Conservation (phyloP, 176 grass and related monocot genomes). For the Saccharum spontaneum region DNA sequence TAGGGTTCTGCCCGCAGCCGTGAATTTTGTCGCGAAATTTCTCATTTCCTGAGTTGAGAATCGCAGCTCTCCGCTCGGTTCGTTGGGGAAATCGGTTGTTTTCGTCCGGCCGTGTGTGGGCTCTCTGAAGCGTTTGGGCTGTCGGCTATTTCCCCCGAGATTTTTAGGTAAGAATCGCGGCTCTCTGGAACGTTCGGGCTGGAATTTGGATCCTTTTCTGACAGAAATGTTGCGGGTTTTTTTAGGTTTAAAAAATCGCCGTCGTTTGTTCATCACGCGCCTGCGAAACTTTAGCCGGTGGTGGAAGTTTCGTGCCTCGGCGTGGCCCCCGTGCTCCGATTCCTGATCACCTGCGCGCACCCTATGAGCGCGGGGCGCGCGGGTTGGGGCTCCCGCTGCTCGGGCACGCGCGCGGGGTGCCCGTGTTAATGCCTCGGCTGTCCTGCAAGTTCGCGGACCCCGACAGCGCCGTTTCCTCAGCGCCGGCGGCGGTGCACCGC, state of each 20-base stretch:
- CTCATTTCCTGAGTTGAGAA: background rate
- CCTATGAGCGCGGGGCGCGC: conserved; percentile 12
- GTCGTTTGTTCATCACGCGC: background rate
- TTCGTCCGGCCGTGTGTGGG: background rate
- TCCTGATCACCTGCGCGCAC: background rate
- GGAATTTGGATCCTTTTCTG: background rate
- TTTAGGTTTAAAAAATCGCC: background rate
- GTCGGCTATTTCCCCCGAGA: background rate
- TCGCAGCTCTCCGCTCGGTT: background rate
- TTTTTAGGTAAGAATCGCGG: background rate
- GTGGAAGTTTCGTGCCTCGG: background rate
- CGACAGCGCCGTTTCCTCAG: conserved; percentile 24
- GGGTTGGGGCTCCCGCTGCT: background rate
- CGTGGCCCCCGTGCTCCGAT: background rate
- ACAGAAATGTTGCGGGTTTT: background rate
- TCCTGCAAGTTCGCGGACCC: conserved; percentile 42
- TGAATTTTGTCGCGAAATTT: background rate
- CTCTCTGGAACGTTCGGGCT: background rate
- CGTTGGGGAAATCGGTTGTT: background rate
- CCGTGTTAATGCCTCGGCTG: conserved; percentile 48
- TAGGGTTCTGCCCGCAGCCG: conserved; percentile 14
- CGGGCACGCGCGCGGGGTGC: conserved; percentile 3
- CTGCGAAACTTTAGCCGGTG: background rate
- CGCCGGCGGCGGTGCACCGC: background rate
- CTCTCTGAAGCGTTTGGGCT: background rate